A percentile compares a stretch with the other conserved stretches of the same genome.
Evolutionary conservation across 2,329 filamentous ascomycete species (phyloP).

Genomic region (Aureobasidium musti): DNA sequence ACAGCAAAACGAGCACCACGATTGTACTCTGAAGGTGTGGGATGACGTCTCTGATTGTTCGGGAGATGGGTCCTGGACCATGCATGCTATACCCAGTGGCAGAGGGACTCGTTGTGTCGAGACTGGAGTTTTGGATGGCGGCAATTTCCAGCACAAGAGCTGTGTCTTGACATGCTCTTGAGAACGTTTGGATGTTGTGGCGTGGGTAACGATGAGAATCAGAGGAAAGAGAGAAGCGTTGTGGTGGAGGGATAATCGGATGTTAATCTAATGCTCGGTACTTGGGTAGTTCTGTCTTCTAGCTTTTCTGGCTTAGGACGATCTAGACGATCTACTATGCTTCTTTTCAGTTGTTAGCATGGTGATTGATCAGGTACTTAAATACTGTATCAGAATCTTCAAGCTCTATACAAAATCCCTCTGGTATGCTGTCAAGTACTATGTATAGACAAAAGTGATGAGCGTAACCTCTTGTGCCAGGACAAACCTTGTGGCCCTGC

Average conservation of each 20-base stretch:
- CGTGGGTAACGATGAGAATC: not conserved
- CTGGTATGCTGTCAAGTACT: not conserved
- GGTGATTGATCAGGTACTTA: not conserved
- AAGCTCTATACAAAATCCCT: not conserved
- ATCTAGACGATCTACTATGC: not conserved
- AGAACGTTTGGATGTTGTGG: not conserved
- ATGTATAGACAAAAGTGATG: not conserved
- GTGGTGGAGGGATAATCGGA: not conserved
- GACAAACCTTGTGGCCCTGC: not conserved
- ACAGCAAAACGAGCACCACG: slow-evolving; percentile 30
- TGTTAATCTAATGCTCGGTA: not conserved
- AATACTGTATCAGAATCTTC: too few species aligned
- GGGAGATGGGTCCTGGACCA: slow-evolving; percentile 23
- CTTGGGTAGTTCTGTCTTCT: not conserved
- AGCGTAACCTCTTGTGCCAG: not conserved
- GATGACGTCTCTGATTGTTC: slow-evolving; percentile 33
- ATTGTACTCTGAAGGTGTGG: slow-evolving; percentile 34
- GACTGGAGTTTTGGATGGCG: slow-evolving; percentile 36
- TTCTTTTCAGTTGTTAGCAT: not conserved
- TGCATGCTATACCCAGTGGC: slow-evolving; percentile 25
- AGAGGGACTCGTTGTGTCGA: slow-evolving; percentile 32
- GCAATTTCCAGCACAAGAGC: slow-evolving; percentile 34
- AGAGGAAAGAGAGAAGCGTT: not conserved
- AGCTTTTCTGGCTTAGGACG: not conserved
- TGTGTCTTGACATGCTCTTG: slow-evolving; percentile 37